Evolutionary conservation across 2,329 filamentous ascomycete genomes (phyloP).

Genomic region (Chrysoporthe cubensis): DNA sequence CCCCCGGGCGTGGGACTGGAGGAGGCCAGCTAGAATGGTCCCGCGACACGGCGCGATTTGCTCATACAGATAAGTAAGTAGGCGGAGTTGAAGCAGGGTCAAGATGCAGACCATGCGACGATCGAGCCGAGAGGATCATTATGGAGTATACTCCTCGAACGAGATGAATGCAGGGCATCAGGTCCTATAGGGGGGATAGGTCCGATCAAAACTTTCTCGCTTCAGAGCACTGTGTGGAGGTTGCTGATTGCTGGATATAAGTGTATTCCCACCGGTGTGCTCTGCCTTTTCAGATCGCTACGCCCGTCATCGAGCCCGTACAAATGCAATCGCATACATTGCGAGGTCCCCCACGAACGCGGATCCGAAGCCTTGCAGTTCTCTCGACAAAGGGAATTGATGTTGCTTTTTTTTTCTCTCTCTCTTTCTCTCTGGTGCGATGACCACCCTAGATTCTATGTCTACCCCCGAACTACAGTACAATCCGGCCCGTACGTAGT

Average conservation of each 20-base stretch:
- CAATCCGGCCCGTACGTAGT: constrained; percentile 42
- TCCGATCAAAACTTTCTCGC: not conserved
- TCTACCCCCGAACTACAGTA: constrained; percentile 43
- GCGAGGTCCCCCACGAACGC: not conserved
- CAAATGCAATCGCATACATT: not conserved
- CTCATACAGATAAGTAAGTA: no score
- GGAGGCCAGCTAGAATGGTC: no score
- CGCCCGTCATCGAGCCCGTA: not conserved
- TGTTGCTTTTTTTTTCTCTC: constrained; percentile 11
- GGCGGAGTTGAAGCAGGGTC: no score
- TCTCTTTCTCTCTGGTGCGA: constrained; percentile 18
- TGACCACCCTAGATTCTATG: constrained; percentile 38
- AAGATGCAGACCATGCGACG: no score
- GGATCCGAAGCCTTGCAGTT: not conserved
- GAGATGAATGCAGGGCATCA: not conserved
- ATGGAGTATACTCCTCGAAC: no score
- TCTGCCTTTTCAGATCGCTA: not conserved
- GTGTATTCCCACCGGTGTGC: not conserved
- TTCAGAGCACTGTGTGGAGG: not conserved
- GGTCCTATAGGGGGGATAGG: not conserved
- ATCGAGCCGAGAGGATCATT: no score
- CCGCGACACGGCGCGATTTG: no score
- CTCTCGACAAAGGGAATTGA: constrained; percentile 20
- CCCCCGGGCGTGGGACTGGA: no score
- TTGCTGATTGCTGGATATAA: not conserved